Conservation (phyloP, 495 filamentous ascomycete genomes). For the Lindgomyces ingoldianus region DNA sequence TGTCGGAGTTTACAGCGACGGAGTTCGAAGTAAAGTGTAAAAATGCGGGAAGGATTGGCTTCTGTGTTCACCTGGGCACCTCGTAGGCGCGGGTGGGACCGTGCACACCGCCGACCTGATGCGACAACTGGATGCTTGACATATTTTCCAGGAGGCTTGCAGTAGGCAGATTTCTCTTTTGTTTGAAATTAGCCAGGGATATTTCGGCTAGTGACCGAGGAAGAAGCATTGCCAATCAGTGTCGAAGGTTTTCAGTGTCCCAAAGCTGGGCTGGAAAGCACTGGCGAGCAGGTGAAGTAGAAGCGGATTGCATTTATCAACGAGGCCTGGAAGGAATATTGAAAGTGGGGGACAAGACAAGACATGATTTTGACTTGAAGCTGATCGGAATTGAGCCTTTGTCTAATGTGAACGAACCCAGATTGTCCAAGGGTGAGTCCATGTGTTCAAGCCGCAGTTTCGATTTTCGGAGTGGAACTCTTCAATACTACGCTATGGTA, state of each 20-base stretch:
- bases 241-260: too few species aligned
- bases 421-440: neutral
- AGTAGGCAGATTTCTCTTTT: neutral
- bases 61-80: neutral
- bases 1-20: conserved; percentile 1
- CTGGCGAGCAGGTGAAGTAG: too few species aligned
- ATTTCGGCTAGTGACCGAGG: neutral
- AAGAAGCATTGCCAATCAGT: neutral
- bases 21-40: conserved; percentile 13
- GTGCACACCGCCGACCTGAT: conserved; percentile 15
- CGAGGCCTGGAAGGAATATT: neutral
- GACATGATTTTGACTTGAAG: neutral
- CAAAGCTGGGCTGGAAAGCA: too few species aligned
- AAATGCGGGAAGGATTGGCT: conserved; percentile 12
- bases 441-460: neutral
- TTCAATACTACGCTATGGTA: neutral
- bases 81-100: conserved; percentile 11
- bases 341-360: neutral
- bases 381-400: neutral
- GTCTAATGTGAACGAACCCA: neutral
- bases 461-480: neutral
- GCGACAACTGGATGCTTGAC: neutral
- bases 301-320: too few species aligned
- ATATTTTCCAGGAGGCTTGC: neutral
- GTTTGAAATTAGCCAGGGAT: neutral